These are phyloP conservation scores for Echinochloa phyllopogon DNA, from an alignment of 176 grass and related monocot genomes.

Conservation along the genomic window DNA sequence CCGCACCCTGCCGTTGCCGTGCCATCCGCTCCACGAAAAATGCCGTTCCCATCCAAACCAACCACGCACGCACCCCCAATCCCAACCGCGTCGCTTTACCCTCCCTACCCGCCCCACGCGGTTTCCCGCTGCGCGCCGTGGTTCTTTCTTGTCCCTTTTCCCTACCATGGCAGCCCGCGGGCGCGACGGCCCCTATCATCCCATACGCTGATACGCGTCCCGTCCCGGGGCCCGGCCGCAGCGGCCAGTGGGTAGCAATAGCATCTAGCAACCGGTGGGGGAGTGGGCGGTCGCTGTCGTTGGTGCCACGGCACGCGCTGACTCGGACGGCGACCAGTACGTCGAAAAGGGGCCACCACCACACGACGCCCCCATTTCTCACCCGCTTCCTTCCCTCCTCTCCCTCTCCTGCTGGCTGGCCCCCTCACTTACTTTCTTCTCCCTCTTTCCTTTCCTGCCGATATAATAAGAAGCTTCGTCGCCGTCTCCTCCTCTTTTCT, in stretches of 20 bases:
- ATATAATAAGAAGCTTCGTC: conserved; percentile 63
- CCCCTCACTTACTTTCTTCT: not conserved
- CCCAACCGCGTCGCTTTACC: not conserved
- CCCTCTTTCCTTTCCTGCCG: not conserved
- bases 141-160: not conserved
- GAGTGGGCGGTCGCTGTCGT: conserved; percentile 5
- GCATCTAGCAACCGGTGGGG: not conserved
- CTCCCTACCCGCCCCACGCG: not conserved
- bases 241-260: not conserved
- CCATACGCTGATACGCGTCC: not conserved
- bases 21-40: too few species aligned
- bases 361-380: conserved; percentile 40
- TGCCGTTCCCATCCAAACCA: not conserved
- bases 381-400: conserved; percentile 30
- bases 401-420: too few species aligned
- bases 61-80: not conserved
- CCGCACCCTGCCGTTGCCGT: too few species aligned
- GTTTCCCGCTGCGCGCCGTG: not conserved
- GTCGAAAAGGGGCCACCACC: not conserved
- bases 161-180: not conserved
- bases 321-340: conserved; percentile 33
- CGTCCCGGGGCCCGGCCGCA: not conserved
- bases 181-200: not conserved
- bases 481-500: not conserved
- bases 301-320: conserved; percentile 46